A percentile compares a stretch with the other conserved stretches of the same genome.
phyloP scores from a whole-genome alignment of 1,284 basidiomycete species.

The Melampsora americana region DNA sequence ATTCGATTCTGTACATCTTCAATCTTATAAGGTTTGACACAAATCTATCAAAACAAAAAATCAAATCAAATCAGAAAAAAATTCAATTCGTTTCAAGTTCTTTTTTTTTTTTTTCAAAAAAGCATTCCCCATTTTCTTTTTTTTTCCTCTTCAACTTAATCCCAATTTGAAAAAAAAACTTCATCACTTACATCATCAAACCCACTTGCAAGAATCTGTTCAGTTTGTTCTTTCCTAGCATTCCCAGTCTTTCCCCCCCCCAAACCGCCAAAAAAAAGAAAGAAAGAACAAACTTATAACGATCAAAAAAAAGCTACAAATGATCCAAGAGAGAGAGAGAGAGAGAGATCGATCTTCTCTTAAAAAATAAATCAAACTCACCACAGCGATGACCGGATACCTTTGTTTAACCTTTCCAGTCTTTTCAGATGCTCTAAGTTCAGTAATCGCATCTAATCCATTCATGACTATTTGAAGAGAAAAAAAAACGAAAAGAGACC shows the following conservation, averaged over 20 bases:
- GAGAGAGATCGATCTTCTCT: too few species aligned
- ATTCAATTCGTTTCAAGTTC: too few species aligned
- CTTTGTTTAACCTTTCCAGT: conserved; percentile 27
- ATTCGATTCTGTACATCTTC: conserved; percentile 40
- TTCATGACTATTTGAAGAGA: conserved; percentile 43
- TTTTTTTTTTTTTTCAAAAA: too few species aligned
- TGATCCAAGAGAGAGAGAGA: too few species aligned
- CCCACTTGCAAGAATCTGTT: conserved; percentile 35
- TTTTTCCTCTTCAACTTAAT: too few species aligned
- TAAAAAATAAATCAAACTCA: too few species aligned
- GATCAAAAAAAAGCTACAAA: too few species aligned
- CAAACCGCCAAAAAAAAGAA: background rate
- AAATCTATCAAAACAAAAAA: conserved; percentile 25
- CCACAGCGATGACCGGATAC: conserved; percentile 43
- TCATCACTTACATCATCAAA: conserved; percentile 30
- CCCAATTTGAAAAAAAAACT: too few species aligned
- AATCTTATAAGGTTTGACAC: conserved; percentile 44
- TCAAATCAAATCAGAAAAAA: background rate
- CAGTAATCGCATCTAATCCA: conserved; percentile 40
- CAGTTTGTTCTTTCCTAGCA: conserved; percentile 42
- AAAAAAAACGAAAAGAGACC: conserved; percentile 3
- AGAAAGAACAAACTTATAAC: background rate
- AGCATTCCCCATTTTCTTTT: too few species aligned
- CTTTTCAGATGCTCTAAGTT: conserved; percentile 37
- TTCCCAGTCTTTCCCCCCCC: conserved; percentile 20